Base-by-base conservation (phyloP, 1,284 basidiomycete genomes). In the Kalmanozyma brasiliensis region DNA sequence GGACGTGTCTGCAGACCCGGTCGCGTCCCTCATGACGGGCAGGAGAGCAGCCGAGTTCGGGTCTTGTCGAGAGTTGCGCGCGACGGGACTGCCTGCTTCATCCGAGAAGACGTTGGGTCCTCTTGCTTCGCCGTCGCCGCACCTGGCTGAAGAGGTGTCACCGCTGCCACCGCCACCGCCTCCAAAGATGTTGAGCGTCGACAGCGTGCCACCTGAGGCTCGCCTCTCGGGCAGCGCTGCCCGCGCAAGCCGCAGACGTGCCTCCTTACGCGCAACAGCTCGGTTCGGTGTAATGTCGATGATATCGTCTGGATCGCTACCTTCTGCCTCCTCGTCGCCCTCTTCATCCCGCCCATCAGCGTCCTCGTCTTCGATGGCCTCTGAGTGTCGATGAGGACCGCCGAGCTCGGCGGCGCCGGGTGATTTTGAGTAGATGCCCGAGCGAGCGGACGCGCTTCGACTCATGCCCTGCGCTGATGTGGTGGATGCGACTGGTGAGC, bases 231-330 rank as follows among this genome's bases (percentile, higher is more conserved):
- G 67, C 11, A 65, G 35, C 8, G 67, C 67, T 20, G 72, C 72
- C n/a, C 60, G 60, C 1, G 72, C 72, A n/a, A 74, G 53, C 10
- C 72, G 43, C 11, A 66, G 42, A 11, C 67, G 34, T 10, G 72
- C 68, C 26, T 64, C 67, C n/a, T 74, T 62, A 20, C 68, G 59
- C 8, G 64, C 61, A 0, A 74, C 60, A 14, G 47, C 56, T 1
- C 67, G 62, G 17, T 74, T 70, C 8, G 67, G 56, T 3, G 72
- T 66, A 23, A 74, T 71, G 49, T 74, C 72, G 52, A 74, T 68
- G 11, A 74, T 74, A 34, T 74, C 72, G 42, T 74, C 58, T 16
- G 72, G 67, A 44, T 74, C 72, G 35, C 52, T 63, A 17, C 58
- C 61, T 24, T 53, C 52, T 29, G 49, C 64, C 30, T 59, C 64